A percentile compares a stretch with the other conserved stretches of the same genome.
Conservation (phyloP, 208 protist species). For the Porcisia deanei region DNA sequence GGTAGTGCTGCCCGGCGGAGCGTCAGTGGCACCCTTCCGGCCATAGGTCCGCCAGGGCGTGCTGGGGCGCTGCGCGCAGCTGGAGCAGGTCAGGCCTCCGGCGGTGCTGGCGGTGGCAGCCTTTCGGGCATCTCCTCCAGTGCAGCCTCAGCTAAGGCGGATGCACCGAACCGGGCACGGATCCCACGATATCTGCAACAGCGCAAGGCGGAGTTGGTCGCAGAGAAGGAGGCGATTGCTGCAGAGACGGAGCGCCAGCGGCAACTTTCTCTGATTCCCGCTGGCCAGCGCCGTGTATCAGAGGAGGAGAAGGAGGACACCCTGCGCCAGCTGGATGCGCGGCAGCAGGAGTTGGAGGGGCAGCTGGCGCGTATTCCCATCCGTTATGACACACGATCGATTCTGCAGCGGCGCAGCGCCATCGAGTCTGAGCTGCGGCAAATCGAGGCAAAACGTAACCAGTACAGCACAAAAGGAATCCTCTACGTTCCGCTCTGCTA, state of each 20-base stretch:
- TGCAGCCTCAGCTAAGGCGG: not conserved
- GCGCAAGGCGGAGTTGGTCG: conserved; percentile 81
- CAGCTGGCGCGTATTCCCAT: conserved; percentile 83
- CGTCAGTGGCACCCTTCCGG: not conserved
- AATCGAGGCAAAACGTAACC: conserved; percentile 60
- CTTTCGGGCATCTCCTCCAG: not conserved
- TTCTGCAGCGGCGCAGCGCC: conserved; percentile 47
- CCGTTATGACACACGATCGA: conserved; percentile 81
- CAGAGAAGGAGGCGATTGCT: conserved; percentile 63
- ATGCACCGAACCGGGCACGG: conserved; percentile 33
- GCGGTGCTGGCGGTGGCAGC: not conserved
- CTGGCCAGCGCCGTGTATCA: conserved; percentile 76
- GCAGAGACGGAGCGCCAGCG: conserved; percentile 53
- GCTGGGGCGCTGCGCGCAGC: not conserved
- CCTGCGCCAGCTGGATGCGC: conserved; percentile 45
- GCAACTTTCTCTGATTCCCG: conserved; percentile 73
- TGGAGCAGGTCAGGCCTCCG: not conserved
- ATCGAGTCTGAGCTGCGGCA: conserved; percentile 80
- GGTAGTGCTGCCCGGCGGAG: conserved; percentile 5
- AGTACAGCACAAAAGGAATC: conserved; percentile 67
- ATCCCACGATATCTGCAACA: conserved; percentile 79
- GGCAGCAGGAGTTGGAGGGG: conserved; percentile 74
- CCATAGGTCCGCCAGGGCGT: conserved; percentile 1
- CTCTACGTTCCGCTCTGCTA: conserved; percentile 73
- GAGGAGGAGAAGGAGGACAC: conserved; percentile 78